Evolutionary conservation across 202 grass and related monocot genomes (phyloP), one percentile per base, ranked within the genome.

Genomic region (Carex sylvatica): DNA sequence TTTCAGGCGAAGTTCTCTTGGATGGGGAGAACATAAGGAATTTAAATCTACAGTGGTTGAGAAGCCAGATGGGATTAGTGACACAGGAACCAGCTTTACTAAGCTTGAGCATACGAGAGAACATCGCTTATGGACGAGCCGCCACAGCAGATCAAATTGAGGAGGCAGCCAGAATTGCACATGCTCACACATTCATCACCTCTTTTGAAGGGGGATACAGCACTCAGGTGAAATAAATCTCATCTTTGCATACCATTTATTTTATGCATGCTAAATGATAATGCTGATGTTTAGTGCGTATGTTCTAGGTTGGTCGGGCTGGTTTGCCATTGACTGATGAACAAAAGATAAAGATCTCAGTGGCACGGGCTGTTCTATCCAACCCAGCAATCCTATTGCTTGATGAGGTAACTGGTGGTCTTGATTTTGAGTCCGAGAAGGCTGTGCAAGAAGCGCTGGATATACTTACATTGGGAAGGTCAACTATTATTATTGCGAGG

Each of bases 41-140:
- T 80, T 75, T 98, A 70, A 95, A 89, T 76, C 80, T 98, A 67
- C 88, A 91, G 84, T 98, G 95, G 95, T 83, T 98, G 85, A 95
- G 95, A 94, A 95, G 92, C 86, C 95, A 98, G 91, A 98, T 98
- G 81, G 95, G 95, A 83, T 86, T 98, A 82, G 95, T 98, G 68
- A 98, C 95, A 77, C 95, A 98, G 84, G 91, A 91, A 86, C 95
- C 95, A 68, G 95, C 95, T 68, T 90, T 98, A 65, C 84, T 98
- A 89, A 98, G 95, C 83, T 90, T 98, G 84, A 98, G 90, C 92
- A 95, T 98, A 73, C 89, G 76, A 82, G 95, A 98, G 82, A 98
- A 98, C 49, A 98, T 98, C 61, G 89, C 95, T 49, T 98, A 98
- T 75, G 95, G 95, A 88, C 92, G 95, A 87, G 84, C 86, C 76